Percentiles rank a stretch among this genome's conserved stretches.
Conservation (phyloP, 192 early-diverging fungal species). For the Backusella circina region DNA sequence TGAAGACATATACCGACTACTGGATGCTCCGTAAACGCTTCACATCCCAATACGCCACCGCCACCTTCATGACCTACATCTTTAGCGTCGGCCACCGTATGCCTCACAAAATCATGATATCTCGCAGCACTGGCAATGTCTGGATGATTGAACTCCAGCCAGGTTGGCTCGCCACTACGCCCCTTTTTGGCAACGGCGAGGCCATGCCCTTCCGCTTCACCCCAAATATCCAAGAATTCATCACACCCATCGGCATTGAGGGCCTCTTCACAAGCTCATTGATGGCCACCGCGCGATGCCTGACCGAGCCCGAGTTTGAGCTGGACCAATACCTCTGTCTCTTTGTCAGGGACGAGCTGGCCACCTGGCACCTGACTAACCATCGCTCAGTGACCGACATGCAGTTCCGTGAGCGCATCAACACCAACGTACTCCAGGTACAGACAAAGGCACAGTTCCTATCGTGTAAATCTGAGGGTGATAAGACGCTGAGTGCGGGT, state of each 20-base stretch:
- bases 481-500: conserved; percentile 54
- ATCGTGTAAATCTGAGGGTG: conserved; percentile 70
- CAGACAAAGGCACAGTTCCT: conserved; percentile 63
- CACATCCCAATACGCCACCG: conserved; percentile 82
- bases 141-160: conserved; percentile 87
- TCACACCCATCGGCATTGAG: conserved; percentile 90
- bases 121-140: conserved; percentile 79
- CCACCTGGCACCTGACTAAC: conserved; percentile 66
- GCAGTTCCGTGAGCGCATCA: conserved; percentile 66
- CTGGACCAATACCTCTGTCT: conserved; percentile 91
- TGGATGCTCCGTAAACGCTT: conserved; percentile 97
- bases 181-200: conserved; percentile 69
- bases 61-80: conserved; percentile 90
- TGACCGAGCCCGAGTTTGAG: conserved; percentile 85
- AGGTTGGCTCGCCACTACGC: conserved; percentile 40
- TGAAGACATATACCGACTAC: conserved; percentile 81
- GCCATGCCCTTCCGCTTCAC: conserved; percentile 97
- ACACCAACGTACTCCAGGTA: conserved; percentile 71
- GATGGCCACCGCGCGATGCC: conserved; percentile 79
- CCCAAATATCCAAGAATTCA: conserved; percentile 94
- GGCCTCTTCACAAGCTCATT: conserved; percentile 84
- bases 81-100: conserved; percentile 84
- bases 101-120: conserved; percentile 88
- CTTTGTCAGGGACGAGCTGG: conserved; percentile 94
- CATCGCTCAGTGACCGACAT: conserved; percentile 57